Evolutionary conservation across 495 filamentous ascomycete species (phyloP).

Genomic region (Podospora didyma): DNA sequence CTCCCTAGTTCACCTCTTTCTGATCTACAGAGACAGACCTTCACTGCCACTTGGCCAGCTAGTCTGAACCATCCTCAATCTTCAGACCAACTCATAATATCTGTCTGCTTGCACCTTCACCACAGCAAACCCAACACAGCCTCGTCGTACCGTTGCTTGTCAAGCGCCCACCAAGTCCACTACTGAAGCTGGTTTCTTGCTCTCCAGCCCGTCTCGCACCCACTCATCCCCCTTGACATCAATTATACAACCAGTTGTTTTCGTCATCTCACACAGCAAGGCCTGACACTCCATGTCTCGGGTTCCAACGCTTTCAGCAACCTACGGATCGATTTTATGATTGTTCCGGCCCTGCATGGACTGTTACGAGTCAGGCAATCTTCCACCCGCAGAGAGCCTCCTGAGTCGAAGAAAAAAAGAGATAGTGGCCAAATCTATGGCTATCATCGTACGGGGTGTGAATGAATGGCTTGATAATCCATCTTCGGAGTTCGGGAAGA

Average conservation of each 20-base stretch:
- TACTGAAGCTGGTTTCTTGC: too few relatives aligned
- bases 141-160: background rate
- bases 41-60: background rate
- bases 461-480: conserved; percentile 25
- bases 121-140: background rate
- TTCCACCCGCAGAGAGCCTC: conserved; percentile 22
- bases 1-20: background rate
- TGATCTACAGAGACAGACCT: background rate
- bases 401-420: conserved; percentile 24
- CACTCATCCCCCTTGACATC: too few relatives aligned
- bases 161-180: background rate
- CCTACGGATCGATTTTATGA: conserved; percentile 20
- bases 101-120: background rate
- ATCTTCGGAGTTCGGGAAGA: background rate
- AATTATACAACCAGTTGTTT: too few relatives aligned
- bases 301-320: conserved; percentile 20
- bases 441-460: conserved; percentile 16
- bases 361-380: conserved; percentile 21
- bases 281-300: conserved; percentile 25
- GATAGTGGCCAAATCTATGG: conserved; percentile 30
- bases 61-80: background rate
- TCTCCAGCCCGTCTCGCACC: too few relatives aligned
- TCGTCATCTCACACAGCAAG: conserved; percentile 1
- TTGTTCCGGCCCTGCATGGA: conserved; percentile 23
- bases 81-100: background rate